These are phyloP conservation scores for Cunninghamia lanceolata DNA, from an alignment of 75 land plant genomes.

Conservation along the genomic window DNA sequence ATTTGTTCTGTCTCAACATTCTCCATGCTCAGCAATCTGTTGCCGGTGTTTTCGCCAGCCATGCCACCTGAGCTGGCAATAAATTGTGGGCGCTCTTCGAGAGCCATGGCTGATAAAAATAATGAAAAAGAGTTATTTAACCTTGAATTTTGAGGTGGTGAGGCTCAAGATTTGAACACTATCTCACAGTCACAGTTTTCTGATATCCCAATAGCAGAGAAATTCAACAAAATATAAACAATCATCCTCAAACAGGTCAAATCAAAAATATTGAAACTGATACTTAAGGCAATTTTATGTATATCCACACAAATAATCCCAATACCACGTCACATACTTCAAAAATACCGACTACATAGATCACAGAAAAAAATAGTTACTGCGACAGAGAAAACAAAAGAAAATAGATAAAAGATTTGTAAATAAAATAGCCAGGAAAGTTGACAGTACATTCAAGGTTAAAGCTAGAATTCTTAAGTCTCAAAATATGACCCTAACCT, in stretches of 20 bases:
- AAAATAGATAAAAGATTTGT: too few species aligned
- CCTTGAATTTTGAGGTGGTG: neutral
- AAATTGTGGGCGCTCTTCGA: slow-evolving; percentile 32
- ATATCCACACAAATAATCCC: neutral
- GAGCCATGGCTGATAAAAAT: neutral
- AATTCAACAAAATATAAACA: too few species aligned
- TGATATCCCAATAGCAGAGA: too few species aligned
- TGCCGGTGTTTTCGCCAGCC: slow-evolving; percentile 13
- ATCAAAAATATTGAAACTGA: neutral
- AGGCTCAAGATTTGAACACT: too few species aligned
- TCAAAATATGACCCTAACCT: neutral
- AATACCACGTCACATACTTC: neutral
- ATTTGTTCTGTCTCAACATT: slow-evolving; percentile 32
- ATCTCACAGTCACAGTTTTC: neutral
- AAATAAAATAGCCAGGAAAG: too few species aligned
- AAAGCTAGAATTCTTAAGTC: neutral
- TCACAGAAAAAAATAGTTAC: neutral
- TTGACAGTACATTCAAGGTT: neutral
- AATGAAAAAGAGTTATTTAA: neutral
- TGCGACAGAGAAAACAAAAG: too few species aligned
- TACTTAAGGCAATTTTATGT: neutral
- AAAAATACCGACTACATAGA: neutral
- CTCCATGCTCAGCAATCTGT: slow-evolving; percentile 22
- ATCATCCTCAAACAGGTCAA: neutral
- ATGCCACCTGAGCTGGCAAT: slow-evolving; percentile 23